Evolutionary conservation across 78 protist species (phyloP), one percentile per base, ranked within the genome.

Genomic region (Dictyostelium capitatum): DNA sequence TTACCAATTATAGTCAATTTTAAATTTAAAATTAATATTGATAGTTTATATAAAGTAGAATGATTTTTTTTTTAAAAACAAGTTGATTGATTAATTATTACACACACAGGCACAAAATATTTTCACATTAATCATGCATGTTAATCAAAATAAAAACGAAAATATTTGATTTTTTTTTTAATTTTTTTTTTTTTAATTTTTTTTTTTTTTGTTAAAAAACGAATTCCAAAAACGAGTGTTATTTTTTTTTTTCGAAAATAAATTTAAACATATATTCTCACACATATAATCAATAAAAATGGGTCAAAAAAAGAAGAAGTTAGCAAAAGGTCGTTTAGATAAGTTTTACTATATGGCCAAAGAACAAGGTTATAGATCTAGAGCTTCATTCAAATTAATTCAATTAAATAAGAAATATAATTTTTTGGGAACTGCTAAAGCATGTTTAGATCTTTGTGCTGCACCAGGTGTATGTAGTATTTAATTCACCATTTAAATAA

Each of bases 381-480:
- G 99, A 83, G 98, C 99, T 5, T 99, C 99, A 3, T 99, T 98
- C 98, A 99, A 99, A 96, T 96, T 99, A 32, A 78, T 98, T 28
- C 99, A 99, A 95, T 96, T 99, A 20, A 98, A 99, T 90, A 94
- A 97, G 94, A 97, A 98, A 94, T 99, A 82, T 56, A 93, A 97
- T 82, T 98, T 99, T 65, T 96, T 99, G 23, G 25, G 80, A 17
- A 17, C 20, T 3, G 91, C 99, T 8, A 37, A 80, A 7, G 96
- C 93, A 41, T 53, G 95, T 32, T 56, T 99, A 80, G 99, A 99
- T 97, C 98, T 99, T 47, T 99, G 99, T 83, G 99, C 99, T 9
- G 99, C 99, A 1, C 99, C 99, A 7, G 99, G 99, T 47, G n/a
- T n/a, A n/a, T n/a, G n/a, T n/a, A n/a, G n/a, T n/a, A 97, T 98